Conservation (phyloP, 805 yeast species). For the Saturnispora ahearnii region DNA sequence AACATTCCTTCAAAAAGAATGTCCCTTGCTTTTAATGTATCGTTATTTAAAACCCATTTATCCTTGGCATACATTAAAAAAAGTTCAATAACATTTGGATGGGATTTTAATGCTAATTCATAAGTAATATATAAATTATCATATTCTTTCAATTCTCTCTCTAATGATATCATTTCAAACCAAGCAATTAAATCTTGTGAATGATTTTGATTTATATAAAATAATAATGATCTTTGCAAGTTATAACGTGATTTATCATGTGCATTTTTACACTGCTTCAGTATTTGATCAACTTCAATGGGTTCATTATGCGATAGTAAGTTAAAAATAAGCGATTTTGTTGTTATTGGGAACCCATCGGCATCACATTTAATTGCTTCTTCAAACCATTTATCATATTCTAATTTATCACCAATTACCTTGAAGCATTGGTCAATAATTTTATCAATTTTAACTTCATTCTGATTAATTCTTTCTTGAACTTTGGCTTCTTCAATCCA, state of each 20-base stretch:
- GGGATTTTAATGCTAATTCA: slow-evolving; percentile 41
- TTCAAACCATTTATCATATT: slow-evolving; percentile 42
- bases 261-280: neutral
- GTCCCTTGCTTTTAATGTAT: slow-evolving; percentile 42
- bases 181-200: slow-evolving; percentile 43
- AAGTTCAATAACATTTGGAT: slow-evolving; percentile 43
- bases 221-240: slow-evolving; percentile 41
- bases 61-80: slow-evolving; percentile 69
- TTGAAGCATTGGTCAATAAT: slow-evolving; percentile 40
- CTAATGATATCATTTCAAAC: slow-evolving; percentile 35
- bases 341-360: slow-evolving; percentile 37
- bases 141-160: slow-evolving; percentile 22
- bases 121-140: slow-evolving; percentile 36
- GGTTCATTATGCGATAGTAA: slow-evolving; percentile 1
- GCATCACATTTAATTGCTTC: slow-evolving; percentile 44
- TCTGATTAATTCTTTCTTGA: slow-evolving; percentile 45
- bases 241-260: slow-evolving; percentile 29
- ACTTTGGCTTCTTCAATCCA: slow-evolving; percentile 67
- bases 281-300: neutral
- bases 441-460: slow-evolving; percentile 37
- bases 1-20: slow-evolving; percentile 43
- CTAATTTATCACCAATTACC: slow-evolving; percentile 31
- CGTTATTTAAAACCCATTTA: slow-evolving; percentile 39
- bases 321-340: slow-evolving; percentile 43
- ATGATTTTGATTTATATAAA: slow-evolving; percentile 34